Percentiles rank a stretch among this genome's conserved stretches.
phyloP scores from a whole-genome alignment of 108 stramenopile genomes.

The Schizochytrium sp. region DNA sequence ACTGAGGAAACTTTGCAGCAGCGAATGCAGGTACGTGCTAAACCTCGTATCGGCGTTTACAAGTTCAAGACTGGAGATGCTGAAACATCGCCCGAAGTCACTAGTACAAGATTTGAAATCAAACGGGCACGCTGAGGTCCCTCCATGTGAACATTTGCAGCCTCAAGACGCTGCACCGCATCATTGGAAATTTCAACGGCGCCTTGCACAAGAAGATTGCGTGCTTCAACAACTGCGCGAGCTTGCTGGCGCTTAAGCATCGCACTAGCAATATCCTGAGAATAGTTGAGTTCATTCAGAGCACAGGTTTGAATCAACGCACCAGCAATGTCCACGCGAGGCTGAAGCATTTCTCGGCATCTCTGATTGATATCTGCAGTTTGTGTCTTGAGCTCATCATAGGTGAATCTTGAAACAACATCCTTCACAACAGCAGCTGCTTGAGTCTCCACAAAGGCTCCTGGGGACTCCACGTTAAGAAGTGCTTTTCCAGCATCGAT shows the following conservation, averaged over 20 bases:
- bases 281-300: conserved; percentile 52
- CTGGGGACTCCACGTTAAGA: neutral
- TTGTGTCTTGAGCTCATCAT: conserved; percentile 55
- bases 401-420: neutral
- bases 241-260: conserved; percentile 60
- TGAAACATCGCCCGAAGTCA: conserved; percentile 29
- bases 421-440: conserved; percentile 30
- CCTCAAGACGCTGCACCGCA: neutral
- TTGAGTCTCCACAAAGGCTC: conserved; percentile 7
- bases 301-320: neutral
- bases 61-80: neutral
- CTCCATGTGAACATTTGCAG: neutral
- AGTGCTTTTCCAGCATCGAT: conserved; percentile 2
- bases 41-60: neutral
- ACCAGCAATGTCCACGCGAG: conserved; percentile 26
- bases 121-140: neutral
- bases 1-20: too few relatives aligned
- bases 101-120: conserved; percentile 1
- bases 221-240: conserved; percentile 26
- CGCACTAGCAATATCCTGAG: conserved; percentile 24
- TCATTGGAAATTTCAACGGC: conserved; percentile 30
- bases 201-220: conserved; percentile 20
- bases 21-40: too few relatives aligned
- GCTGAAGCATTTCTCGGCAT: neutral
- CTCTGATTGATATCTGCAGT: conserved; percentile 15